A percentile compares a stretch with the other conserved stretches of the same genome.
phyloP scores from a whole-genome alignment of 306 rosid genomes.

The Bauhinia variegata region DNA sequence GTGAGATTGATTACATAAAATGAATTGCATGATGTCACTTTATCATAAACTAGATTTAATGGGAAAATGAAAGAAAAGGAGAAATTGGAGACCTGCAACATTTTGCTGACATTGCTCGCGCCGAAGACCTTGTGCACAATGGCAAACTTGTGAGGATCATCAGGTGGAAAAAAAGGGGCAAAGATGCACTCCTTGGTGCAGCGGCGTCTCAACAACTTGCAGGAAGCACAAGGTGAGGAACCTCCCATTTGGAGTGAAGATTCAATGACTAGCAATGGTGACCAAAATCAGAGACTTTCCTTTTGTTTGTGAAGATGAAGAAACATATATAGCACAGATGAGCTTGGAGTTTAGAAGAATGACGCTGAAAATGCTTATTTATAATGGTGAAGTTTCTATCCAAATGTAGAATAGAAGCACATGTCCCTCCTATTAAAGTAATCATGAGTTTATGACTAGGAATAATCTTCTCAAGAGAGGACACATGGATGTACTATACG shows the following conservation, averaged over 20 bases:
- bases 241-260: constrained; percentile 52
- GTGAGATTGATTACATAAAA: too few relatives aligned
- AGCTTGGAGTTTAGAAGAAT: constrained; percentile 39
- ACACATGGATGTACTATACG: too few relatives aligned
- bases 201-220: constrained; percentile 83
- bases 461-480: too few relatives aligned
- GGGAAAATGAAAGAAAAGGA: neutral
- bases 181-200: constrained; percentile 78
- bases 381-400: constrained; percentile 46
- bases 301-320: too few relatives aligned
- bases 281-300: too few relatives aligned
- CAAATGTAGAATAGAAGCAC: constrained; percentile 53
- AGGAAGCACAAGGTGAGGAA: constrained; percentile 80
- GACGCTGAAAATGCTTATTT: constrained; percentile 47
- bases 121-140: constrained; percentile 89
- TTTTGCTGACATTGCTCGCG: constrained; percentile 87
- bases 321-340: too few relatives aligned
- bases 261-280: neutral
- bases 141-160: constrained; percentile 77
- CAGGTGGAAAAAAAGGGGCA: constrained; percentile 79
- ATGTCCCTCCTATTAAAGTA: constrained; percentile 50
- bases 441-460: too few relatives aligned
- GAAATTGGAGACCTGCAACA: constrained; percentile 62
- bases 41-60: too few relatives aligned
- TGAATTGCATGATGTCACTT: too few relatives aligned